These are phyloP conservation scores for Yarrowia osloensis DNA, from an alignment of 805 yeast species.

Conservation along the genomic window DNA sequence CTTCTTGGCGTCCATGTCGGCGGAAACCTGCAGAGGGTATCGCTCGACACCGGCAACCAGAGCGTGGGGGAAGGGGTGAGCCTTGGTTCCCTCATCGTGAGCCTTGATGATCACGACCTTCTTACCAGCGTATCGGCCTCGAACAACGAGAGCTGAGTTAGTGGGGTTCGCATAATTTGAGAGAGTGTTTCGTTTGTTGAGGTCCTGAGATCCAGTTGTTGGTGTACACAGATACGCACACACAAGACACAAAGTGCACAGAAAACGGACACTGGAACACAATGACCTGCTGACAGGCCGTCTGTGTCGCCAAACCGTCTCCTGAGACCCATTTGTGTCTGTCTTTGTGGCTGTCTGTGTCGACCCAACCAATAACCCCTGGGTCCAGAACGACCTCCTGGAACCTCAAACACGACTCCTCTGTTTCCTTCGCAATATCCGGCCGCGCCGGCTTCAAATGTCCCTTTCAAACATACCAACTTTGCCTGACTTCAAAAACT, in stretches of 20 bases:
- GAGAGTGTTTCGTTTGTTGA: neutral
- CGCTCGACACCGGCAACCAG: conserved; percentile 99
- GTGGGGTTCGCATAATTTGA: neutral
- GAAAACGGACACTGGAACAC: neutral
- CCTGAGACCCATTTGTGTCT: neutral
- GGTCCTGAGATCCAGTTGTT: neutral
- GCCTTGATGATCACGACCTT: conserved; percentile 99
- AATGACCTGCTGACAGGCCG: neutral
- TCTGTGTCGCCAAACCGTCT: neutral
- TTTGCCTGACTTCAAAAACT: conserved; percentile 99
- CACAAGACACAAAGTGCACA: neutral
- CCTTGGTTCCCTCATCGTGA: conserved; percentile 97
- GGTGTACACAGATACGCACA: too few relatives aligned
- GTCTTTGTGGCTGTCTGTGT: neutral
- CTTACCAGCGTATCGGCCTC: conserved; percentile 99
- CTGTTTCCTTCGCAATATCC: conserved; percentile 3
- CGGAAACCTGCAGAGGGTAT: conserved; percentile 95
- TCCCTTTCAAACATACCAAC: conserved; percentile 71
- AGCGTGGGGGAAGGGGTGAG: conserved; percentile 99
- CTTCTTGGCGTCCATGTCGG: conserved; percentile 93
- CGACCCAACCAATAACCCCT: neutral
- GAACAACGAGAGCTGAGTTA: conserved; percentile 86
- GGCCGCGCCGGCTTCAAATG: neutral
- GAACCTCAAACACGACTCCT: neutral
- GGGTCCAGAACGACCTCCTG: neutral